Conservation (phyloP, 1,284 basidiomycete genomes). For the Leccinum fallax region DNA sequence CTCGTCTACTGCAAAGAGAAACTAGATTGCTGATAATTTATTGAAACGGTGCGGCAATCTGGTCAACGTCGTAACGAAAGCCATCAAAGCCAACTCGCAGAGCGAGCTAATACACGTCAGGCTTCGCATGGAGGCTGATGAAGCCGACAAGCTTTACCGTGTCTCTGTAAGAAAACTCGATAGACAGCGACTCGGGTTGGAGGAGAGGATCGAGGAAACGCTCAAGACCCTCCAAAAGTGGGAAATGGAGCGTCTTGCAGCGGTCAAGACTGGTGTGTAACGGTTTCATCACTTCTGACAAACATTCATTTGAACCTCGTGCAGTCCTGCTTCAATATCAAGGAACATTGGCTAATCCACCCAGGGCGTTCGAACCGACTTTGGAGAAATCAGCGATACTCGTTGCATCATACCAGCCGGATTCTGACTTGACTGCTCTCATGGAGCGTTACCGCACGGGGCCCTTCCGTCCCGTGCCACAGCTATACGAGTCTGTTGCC, state of each 20-base stretch:
- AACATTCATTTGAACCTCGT: slow-evolving; percentile 4
- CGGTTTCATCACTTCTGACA: slow-evolving; percentile 14
- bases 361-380: slow-evolving; percentile 63
- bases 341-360: slow-evolving; percentile 70
- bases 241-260: slow-evolving; percentile 81
- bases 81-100: slow-evolving; percentile 52
- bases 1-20: slow-evolving; percentile 41
- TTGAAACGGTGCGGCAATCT: slow-evolving; percentile 67
- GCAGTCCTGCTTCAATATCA: slow-evolving; percentile 84
- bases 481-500: slow-evolving; percentile 81
- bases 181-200: slow-evolving; percentile 76
- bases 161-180: slow-evolving; percentile 77
- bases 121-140: slow-evolving; percentile 74
- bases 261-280: slow-evolving; percentile 75
- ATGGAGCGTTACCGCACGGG: slow-evolving; percentile 91
- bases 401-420: slow-evolving; percentile 82
- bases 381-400: slow-evolving; percentile 72
- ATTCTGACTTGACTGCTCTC: slow-evolving; percentile 78
- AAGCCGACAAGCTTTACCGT: slow-evolving; percentile 77
- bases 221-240: slow-evolving; percentile 80
- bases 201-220: slow-evolving; percentile 83
- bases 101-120: slow-evolving; percentile 68
- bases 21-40: slow-evolving; percentile 56
- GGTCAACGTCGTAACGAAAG: slow-evolving; percentile 74
- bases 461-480: slow-evolving; percentile 82